Conservation (phyloP, 2,329 filamentous ascomycete species). For the Aureobasidium uvarum region DNA sequence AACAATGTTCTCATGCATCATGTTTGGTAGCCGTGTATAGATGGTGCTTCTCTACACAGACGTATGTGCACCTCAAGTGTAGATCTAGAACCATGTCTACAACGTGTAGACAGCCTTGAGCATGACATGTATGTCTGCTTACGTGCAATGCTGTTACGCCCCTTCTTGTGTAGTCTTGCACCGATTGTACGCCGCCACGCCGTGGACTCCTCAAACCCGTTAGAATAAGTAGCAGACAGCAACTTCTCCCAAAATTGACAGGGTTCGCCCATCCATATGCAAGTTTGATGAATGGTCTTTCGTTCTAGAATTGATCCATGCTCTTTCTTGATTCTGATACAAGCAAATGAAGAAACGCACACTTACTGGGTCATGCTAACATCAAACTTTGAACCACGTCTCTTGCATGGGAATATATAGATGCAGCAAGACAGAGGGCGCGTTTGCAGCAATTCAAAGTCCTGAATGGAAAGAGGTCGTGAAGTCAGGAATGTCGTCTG, state of each 20-base stretch:
- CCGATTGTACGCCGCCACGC: background rate
- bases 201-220: no score
- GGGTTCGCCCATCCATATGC: background rate
- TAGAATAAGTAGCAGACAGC: background rate
- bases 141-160: background rate
- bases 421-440: background rate
- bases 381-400: no score
- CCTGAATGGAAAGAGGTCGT: background rate
- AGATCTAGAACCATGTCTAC: background rate
- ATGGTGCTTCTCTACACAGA: background rate
- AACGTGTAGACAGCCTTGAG: background rate
- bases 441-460: background rate
- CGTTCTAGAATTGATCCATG: background rate
- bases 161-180: background rate
- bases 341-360: background rate
- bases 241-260: background rate
- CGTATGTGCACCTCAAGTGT: background rate
- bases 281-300: background rate
- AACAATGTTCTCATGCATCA: background rate
- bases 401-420: background rate
- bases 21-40: background rate
- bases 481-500: background rate
- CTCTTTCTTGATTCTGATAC: conserved; percentile 7
- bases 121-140: background rate
- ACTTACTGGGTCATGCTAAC: background rate